Base-by-base conservation (phyloP, 176 grass and related monocot genomes). In the Oryza meridionalis region DNA sequence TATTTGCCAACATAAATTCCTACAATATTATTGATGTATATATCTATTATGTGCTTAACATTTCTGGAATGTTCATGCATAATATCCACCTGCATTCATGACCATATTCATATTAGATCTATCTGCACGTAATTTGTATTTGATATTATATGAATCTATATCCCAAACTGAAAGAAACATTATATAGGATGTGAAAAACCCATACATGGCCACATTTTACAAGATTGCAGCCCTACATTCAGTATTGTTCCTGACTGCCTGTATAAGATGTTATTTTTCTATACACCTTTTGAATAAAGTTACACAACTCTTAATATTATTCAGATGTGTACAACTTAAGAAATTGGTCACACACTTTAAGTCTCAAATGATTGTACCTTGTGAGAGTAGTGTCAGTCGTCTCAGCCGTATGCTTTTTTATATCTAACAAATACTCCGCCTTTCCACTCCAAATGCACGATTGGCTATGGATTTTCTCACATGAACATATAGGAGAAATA, bases 261-360 rank as follows among this genome's bases (percentile, higher is more conserved):
- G 24, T 25, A 8, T 29, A 50, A 49, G 44, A n/a, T 73, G 22
- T 25, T 38, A 9, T 84, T 22, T 63, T 38, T 79, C 10, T 32
- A 22, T 80, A 27, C 40, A 33, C 64, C 38, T 67, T 80, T 42
- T 71, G 43, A 86, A 16, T 42, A 73, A 65, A 8, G 8, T n/a
- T 13, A 61, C 66, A 44, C 26, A 55, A 40, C 38, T 40, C 38
- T 3, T 71, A 71, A 44, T 77, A 37, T 42, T 4, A 2, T 84
- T 15, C 55, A 77, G 77, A 84, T 24, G 9, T n/a, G 19, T 62
- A 51, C 11, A 2, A 21, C 43, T 13, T 84, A 8, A 79, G 65
- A 6, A 62, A 62, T 24, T 62, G 2, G 2, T 7, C 58, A 13
- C 24, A 49, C 26, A 35, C 24, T 42, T 11, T 7, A 74, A 27